Evolutionary conservation across 2,329 filamentous ascomycete species (phyloP), one percentile per base, ranked within the genome.

Genomic region (Arthrobotrys iridis): DNA sequence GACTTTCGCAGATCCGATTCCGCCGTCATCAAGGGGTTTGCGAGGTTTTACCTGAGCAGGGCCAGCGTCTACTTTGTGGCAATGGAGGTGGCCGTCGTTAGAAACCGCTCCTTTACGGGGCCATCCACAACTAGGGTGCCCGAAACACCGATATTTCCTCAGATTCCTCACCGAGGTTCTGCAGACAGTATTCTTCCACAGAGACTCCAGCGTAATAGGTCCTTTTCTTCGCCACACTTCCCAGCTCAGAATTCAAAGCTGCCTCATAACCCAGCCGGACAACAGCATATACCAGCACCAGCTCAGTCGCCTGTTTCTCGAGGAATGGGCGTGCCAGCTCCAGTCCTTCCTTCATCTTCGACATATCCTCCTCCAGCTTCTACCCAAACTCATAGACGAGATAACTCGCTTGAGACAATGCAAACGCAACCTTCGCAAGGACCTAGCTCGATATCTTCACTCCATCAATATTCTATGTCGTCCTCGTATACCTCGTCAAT

Each of bases 41-140:
- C 70, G 8, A 66, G 70, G 35, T 74, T 74, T 58, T 74, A 74
- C 45, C 62, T 74, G 18, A 74, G 70, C 45, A 65, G 70, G 48
- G 70, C 70, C 43, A 74, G 70, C 45, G 70, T 74, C 28, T 74
- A 74, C 46, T 74, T 74, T 67, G 70, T 74, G 62, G 70, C 70
- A 15, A 74, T 74, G 70, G 70, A 74, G 24, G 70, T 74, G 33
- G 43, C 26, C 52, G 59, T 74, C 24, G 62, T 74, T 4, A 60
- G 70, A 28, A 74, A 74, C 13, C 70, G 70, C 28, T 74, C 70
- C 7, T 74, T 74, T 24, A 74, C 70, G 8, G 70, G 70, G n/a
- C 70, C 70, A 18, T 74, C 70, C 24, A 62, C 62, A 15, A 74
- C 35, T 40, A 74, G 70, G 22, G 60, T 66, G 45, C 59, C 62